These are phyloP conservation scores for Moricandia arvensis DNA, from an alignment of 345 rosid species.

Conservation along the genomic window DNA sequence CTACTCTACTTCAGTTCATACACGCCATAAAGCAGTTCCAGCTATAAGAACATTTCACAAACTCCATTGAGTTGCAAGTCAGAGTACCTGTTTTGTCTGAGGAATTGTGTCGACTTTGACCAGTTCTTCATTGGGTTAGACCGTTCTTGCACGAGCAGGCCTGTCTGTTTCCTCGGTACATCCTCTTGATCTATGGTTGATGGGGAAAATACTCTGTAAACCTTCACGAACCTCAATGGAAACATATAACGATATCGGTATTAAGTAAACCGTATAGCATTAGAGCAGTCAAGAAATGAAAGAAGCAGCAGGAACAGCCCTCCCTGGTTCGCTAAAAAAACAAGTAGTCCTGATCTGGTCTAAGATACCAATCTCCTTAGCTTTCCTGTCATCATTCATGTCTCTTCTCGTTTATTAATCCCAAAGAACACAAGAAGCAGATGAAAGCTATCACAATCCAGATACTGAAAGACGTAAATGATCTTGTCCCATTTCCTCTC, in stretches of 20 bases:
- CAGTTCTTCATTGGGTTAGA: constrained; percentile 98
- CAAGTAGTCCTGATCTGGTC: constrained; percentile 56
- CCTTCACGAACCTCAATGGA: constrained; percentile 91
- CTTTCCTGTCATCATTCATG: constrained; percentile 41
- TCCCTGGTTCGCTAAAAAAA: constrained; percentile 61
- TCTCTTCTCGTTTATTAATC: constrained; percentile 57
- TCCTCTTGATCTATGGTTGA: constrained; percentile 72
- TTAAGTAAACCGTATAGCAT: constrained; percentile 91
- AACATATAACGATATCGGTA: constrained; percentile 85
- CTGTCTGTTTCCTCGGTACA: constrained; percentile 67
- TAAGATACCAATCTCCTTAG: constrained; percentile 78
- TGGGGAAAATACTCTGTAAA: constrained; percentile 84
- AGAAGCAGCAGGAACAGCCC: constrained; percentile 60
- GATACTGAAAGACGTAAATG: constrained; percentile 66
- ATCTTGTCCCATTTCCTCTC: constrained; percentile 93
- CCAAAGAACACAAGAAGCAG: constrained; percentile 72
- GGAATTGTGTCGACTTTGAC: constrained; percentile 73
- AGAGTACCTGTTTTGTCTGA: constrained; percentile 96
- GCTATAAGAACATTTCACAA: constrained; percentile 84
- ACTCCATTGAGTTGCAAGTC: constrained; percentile 96
- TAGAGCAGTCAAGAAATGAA: constrained; percentile 86
- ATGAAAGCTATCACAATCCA: constrained; percentile 61
- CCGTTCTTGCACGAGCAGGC: constrained; percentile 80
- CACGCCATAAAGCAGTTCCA: constrained; percentile 70
- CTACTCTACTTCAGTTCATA: constrained; percentile 77